phyloP scores from a whole-genome alignment of 306 rosid genomes.

The Cucurbita argyrosperma region DNA sequence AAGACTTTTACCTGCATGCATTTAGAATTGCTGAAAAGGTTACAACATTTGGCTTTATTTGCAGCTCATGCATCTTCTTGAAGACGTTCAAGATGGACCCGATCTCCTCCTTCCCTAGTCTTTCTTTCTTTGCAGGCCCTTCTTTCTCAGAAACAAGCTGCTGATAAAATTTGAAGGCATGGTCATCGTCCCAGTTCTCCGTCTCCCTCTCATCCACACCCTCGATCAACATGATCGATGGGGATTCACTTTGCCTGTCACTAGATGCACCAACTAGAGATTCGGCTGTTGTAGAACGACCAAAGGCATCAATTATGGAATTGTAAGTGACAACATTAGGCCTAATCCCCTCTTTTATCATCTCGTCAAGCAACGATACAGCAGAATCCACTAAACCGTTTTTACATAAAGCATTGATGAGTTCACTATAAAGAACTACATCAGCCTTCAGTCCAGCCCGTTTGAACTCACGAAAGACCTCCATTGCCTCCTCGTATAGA shows the following conservation, averaged over 20 bases:
- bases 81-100: slow-evolving; percentile 43
- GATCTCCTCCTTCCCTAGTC: slow-evolving; percentile 28
- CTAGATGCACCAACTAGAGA: slow-evolving; percentile 8
- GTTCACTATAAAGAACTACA: slow-evolving; percentile 78
- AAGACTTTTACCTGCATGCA: slow-evolving; percentile 69
- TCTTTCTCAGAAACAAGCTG: slow-evolving; percentile 50
- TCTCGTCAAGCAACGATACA: slow-evolving; percentile 63
- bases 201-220: slow-evolving; percentile 8
- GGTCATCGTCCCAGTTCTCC: slow-evolving; percentile 12
- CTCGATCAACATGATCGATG: slow-evolving; percentile 7
- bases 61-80: slow-evolving; percentile 53
- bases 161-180: slow-evolving; percentile 26
- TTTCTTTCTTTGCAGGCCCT: slow-evolving; percentile 28
- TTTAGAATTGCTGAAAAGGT: slow-evolving; percentile 78
- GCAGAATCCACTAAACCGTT: slow-evolving; percentile 65
- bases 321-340: slow-evolving; percentile 89
- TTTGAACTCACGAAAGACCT: slow-evolving; percentile 51
- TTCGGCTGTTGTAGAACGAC: slow-evolving; percentile 28
- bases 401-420: slow-evolving; percentile 67
- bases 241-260: slow-evolving; percentile 7
- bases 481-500: slow-evolving; percentile 56
- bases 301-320: slow-evolving; percentile 70
- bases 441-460: slow-evolving; percentile 59
- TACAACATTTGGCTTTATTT: slow-evolving; percentile 48
- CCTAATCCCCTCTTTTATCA: slow-evolving; percentile 65